phyloP scores from a whole-genome alignment of 163 green algal species.

The Scenedesmus sp. region DNA sequence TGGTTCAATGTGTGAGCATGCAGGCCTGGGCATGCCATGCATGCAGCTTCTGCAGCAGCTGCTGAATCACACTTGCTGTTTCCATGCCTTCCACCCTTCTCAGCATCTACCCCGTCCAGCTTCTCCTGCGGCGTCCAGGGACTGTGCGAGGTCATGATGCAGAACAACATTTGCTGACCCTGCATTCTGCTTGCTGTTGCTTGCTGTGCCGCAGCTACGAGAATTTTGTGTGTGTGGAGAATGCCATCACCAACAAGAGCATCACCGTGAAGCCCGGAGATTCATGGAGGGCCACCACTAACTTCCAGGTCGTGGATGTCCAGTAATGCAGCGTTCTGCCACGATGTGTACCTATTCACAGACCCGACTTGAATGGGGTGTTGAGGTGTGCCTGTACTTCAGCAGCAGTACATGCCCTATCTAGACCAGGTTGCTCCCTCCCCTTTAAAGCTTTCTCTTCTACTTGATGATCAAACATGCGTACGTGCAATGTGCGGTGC shows the following conservation, averaged over 20 bases:
- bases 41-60: too few relatives aligned
- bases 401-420: constrained; percentile 10
- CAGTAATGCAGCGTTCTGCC: not conserved
- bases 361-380: not conserved
- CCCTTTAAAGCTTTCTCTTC: not conserved
- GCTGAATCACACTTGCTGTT: too few relatives aligned
- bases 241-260: constrained; percentile 74
- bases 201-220: constrained; percentile 75
- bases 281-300: constrained; percentile 73
- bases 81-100: too few relatives aligned
- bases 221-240: constrained; percentile 94
- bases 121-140: too few relatives aligned
- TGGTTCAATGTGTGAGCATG: too few relatives aligned
- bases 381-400: not conserved
- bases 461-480: not conserved
- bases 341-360: not conserved
- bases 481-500: not conserved
- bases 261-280: constrained; percentile 71
- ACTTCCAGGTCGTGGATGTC: constrained; percentile 75
- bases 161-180: not conserved
- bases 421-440: not conserved
- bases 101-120: too few relatives aligned
- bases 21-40: too few relatives aligned
- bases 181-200: not conserved
- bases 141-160: too few relatives aligned